Percentiles rank a stretch among this genome's conserved stretches.
These are phyloP conservation scores for Fistulina hepatica DNA, from an alignment of 1,284 basidiomycete species.

Conservation along the genomic window DNA sequence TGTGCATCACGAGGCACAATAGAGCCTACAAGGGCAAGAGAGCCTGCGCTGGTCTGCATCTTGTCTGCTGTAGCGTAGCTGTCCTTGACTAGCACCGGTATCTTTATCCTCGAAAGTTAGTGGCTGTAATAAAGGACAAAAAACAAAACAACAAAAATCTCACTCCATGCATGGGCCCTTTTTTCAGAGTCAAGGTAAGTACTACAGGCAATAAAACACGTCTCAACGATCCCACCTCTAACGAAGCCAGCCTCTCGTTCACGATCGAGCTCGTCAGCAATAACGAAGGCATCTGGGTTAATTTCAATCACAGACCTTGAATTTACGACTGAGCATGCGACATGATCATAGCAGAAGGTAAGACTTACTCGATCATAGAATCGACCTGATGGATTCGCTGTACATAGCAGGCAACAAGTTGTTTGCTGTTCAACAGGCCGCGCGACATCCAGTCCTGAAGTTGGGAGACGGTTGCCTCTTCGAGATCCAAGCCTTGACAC, in stretches of 20 bases:
- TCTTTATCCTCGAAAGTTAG: too few relatives aligned
- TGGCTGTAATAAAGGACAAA: too few relatives aligned
- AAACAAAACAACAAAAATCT: too few relatives aligned
- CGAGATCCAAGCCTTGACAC: constrained; percentile 10
- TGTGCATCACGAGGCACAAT: constrained; percentile 13
- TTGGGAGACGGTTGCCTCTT: constrained; percentile 11
- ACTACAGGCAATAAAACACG: too few relatives aligned
- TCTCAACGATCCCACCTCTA: too few relatives aligned
- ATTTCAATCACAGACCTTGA: constrained; percentile 13
- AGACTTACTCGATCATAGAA: constrained; percentile 10
- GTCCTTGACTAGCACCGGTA: constrained; percentile 12
- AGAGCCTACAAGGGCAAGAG: constrained; percentile 12
- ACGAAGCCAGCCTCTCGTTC: constrained; percentile 11
- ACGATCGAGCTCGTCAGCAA: constrained; percentile 11
- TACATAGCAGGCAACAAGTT: constrained; percentile 12
- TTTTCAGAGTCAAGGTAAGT: too few relatives aligned
- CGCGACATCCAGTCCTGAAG: constrained; percentile 10
- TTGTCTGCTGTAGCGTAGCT: constrained; percentile 13
- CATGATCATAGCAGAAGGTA: neutral
- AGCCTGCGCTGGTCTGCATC: constrained; percentile 14
- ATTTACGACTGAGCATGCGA: neutral
- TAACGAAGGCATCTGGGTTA: constrained; percentile 11
- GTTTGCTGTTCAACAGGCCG: constrained; percentile 7
- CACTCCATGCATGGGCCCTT: constrained; percentile 13
- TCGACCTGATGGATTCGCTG: constrained; percentile 10